Base-by-base conservation (phyloP, 352 stramenopile species). In the Plasmopara halstedii region DNA sequence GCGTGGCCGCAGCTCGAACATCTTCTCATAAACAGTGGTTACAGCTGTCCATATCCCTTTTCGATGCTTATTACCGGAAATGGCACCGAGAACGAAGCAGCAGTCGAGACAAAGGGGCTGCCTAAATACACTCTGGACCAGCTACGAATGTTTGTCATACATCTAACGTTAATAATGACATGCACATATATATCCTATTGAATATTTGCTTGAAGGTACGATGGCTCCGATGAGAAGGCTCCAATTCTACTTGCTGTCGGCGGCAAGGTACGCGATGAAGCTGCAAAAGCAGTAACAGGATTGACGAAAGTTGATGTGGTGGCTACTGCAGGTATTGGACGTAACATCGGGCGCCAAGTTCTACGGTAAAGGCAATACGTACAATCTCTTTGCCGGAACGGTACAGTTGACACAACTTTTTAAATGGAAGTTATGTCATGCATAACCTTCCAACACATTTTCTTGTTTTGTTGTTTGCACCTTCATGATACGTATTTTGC, bases 1-100 rank as follows among this genome's bases (percentile, higher is more conserved):
- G 63, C 61, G 22, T 91, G 79, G 79, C 79, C 79, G 22, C 59
- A 72, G 42, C 73, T 88, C 53, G 79, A 91, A 67, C 65, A 86
- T 39, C 59, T 83, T 39, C 61, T 91, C 41, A 41, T 62, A 20
- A 43, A 46, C 17, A 67, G 58, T 37, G 74, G 73, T 45, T 65
- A 70, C 39, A 58, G 60, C 39, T 91, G 79, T 19, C 79, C 79
- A 17, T 91, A 78, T 58, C 68, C 76, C 1, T 83, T 88, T 54
- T 67, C 44, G n/a, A 43, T 74, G 55, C 57, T 83, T 46, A 32
- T 72, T 33, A 52, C 54, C 1, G 57, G 53, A 33, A 36, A 56
- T 5, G 52, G 48, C 29, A 42, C 46, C 6, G 51, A 59, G 27
- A 54, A 59, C 14, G 53, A 60, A 14, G 25, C 53, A 9, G 38